Evolutionary conservation across 23 red algal genomes (phyloP), one percentile per base, ranked within the genome.

Genomic region (Gracilaria caudata): DNA sequence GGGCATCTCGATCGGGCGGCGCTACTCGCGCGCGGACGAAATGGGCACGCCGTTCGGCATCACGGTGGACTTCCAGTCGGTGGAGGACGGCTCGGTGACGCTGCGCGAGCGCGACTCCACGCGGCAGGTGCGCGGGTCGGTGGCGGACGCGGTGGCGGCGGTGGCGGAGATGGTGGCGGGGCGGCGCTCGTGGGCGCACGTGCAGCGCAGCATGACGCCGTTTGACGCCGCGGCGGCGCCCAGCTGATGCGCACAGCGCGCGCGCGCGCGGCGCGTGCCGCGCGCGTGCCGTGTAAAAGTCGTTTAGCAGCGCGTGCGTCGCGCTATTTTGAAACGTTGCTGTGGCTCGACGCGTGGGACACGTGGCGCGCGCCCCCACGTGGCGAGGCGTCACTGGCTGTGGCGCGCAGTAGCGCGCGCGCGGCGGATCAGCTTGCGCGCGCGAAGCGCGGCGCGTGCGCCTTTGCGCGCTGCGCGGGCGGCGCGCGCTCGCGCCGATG

Each of bases 101-200:
- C 51, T 99, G 54, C 90, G 97, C 39, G 97, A 99, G 65, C 85
- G 97, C 49, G 97, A 99, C 65, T 94, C 97, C 14, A 99, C 86
- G 43, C 56, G 72, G 77, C 97, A 99, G 89, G 64, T 99, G n/a
- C 88, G 97, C 55, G 83, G 65, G 36, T 44, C 66, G 64, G 66
- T 82, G 32, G 40, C 9, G 7, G 66, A 91, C 75, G 87, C 87
- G 12, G 87, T 91, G n/a, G 77, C 36, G 16, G 77, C 55, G 16
- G 78, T 91, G 34, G 36, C 59, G 1, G 64, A 70, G 34, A 17
- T 91, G 43, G 87, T 91, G 35, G 1, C 7, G 39, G 70, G 70
- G 7, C 12, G 4, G 39, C 21, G 39, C 39, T 2, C 39, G 39
- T 75, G 70, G 70, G 43, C 39, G n/a, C 29, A 75, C 70, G 70